A percentile compares a stretch with the other conserved stretches of the same genome.
phyloP scores from a whole-genome alignment of 2,329 filamentous ascomycete genomes.

The Capronia americana region DNA sequence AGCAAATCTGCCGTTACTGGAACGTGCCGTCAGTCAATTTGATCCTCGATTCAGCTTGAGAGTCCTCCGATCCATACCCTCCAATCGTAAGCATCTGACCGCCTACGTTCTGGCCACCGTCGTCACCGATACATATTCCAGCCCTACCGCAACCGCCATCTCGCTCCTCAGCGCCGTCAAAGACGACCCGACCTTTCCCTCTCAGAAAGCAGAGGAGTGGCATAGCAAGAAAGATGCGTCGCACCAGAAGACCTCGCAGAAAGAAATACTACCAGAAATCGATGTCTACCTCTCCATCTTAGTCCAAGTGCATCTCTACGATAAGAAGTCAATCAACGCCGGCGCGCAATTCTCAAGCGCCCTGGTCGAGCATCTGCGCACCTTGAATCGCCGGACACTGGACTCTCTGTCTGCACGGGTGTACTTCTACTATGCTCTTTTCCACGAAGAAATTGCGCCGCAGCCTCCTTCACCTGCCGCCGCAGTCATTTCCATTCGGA shows the following conservation, averaged over 20 bases:
- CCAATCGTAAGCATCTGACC: conserved; percentile 87
- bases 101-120: conserved; percentile 80
- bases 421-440: conserved; percentile 97
- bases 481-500: conserved; percentile 83
- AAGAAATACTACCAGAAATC: conserved; percentile 83
- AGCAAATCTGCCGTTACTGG: conserved; percentile 88
- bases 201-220: conserved; percentile 63
- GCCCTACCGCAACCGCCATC: conserved; percentile 70
- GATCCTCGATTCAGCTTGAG: conserved; percentile 94
- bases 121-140: conserved; percentile 79
- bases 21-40: conserved; percentile 89
- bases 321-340: conserved; percentile 78
- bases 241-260: conserved; percentile 66
- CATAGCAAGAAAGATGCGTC: conserved; percentile 77
- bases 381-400: conserved; percentile 88
- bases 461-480: conserved; percentile 88
- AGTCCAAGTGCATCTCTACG: conserved; percentile 84
- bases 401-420: conserved; percentile 93
- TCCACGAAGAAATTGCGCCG: conserved; percentile 88
- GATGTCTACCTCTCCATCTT: conserved; percentile 89
- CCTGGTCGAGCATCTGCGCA: conserved; percentile 83
- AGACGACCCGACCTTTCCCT: conserved; percentile 63
- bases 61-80: conserved; percentile 92
- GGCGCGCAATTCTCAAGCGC: conserved; percentile 84
- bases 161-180: conserved; percentile 71